A percentile compares a stretch with the other conserved stretches of the same genome.
Evolutionary conservation across 164 flowering plant genomes (phyloP).

Genomic region (Aristolochia contorta): DNA sequence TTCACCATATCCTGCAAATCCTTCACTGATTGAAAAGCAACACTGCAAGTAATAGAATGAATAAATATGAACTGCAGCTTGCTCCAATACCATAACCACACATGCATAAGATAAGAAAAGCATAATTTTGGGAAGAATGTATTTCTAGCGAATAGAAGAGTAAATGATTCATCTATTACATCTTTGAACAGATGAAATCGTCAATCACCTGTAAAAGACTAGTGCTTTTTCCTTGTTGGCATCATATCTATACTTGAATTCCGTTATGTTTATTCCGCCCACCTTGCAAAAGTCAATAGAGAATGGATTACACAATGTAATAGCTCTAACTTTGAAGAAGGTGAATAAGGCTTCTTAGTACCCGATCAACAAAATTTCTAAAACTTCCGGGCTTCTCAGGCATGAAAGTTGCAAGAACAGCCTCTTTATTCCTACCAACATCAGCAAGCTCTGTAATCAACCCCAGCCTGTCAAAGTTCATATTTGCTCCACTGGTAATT

Average conservation of each 20-base stretch:
- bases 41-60: constrained; percentile 41
- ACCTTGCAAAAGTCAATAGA: constrained; percentile 37
- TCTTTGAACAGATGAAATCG: neutral
- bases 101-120: too few relatives aligned
- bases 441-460: constrained; percentile 95
- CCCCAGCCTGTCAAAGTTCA: constrained; percentile 92
- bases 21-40: constrained; percentile 64
- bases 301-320: neutral
- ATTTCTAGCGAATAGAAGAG: too few relatives aligned
- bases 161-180: too few relatives aligned
- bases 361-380: constrained; percentile 63
- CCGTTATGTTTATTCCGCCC: constrained; percentile 82
- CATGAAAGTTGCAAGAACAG: constrained; percentile 83
- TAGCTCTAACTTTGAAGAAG: neutral
- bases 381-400: constrained; percentile 84
- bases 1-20: constrained; percentile 67
- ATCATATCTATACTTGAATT: constrained; percentile 76
- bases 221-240: constrained; percentile 49
- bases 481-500: constrained; percentile 92
- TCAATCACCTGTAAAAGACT: constrained; percentile 70
- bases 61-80: too few relatives aligned
- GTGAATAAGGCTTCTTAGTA: constrained; percentile 7
- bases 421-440: constrained; percentile 91
- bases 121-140: too few relatives aligned
- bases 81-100: too few relatives aligned